phyloP scores from a whole-genome alignment of 176 grass and related monocot genomes.

The Alopecurus myosuroides region DNA sequence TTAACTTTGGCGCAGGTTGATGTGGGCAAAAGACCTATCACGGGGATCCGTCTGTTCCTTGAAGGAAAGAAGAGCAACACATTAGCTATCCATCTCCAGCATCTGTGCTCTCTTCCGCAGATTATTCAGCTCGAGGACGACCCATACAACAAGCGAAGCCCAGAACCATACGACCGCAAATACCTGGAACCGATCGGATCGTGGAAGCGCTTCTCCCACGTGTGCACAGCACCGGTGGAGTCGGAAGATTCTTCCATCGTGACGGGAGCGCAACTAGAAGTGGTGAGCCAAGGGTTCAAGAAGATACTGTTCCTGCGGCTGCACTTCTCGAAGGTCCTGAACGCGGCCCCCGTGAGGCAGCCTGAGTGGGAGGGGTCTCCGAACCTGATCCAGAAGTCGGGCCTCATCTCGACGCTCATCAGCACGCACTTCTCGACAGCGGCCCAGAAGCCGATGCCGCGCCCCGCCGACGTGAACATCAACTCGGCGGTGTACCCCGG shows the following conservation, averaged over 20 bases:
- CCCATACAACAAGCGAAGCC: conserved; percentile 40
- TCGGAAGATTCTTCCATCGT: conserved; percentile 66
- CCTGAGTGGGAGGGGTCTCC: conserved; percentile 80
- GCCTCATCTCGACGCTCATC: conserved; percentile 87
- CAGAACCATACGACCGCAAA: conserved; percentile 57
- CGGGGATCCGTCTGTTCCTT: conserved; percentile 72
- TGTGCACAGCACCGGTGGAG: conserved; percentile 84
- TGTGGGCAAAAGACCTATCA: conserved; percentile 76
- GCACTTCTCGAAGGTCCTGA: conserved; percentile 61
- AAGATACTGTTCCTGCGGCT: conserved; percentile 83
- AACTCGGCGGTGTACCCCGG: conserved; percentile 88
- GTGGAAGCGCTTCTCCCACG: conserved; percentile 85
- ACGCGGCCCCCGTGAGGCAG: conserved; percentile 37
- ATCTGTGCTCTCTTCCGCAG: conserved; percentile 89
- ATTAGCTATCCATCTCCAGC: conserved; percentile 91
- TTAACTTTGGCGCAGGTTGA: conserved; percentile 63
- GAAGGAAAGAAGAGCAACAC: conserved; percentile 95
- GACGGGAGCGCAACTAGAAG: conserved; percentile 71
- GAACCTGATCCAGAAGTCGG: conserved; percentile 83
- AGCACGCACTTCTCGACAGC: conserved; percentile 88
- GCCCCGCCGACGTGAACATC: conserved; percentile 69
- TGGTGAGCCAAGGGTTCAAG: conserved; percentile 64
- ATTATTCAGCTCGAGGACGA: conserved; percentile 67
- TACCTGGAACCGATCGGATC: conserved; percentile 72
- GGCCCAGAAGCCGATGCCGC: conserved; percentile 54